Base-by-base conservation (phyloP, 257 asterid species). In the Catharanthus roseus region DNA sequence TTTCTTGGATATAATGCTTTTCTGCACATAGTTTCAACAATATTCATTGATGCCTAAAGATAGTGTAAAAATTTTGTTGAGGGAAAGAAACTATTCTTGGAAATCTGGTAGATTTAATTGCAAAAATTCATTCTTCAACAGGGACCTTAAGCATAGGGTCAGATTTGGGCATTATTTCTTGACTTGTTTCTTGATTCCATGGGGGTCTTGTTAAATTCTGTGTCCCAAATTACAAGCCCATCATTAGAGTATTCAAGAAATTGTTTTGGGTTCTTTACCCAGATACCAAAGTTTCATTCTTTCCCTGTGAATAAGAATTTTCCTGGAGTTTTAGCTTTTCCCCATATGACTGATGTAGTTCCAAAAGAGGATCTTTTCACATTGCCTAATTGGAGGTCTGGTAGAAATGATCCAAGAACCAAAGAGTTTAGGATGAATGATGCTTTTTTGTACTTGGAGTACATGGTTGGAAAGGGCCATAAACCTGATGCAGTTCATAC, bases 331-430 rank as follows among this genome's bases (percentile, higher is more conserved):
- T 62, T 75, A 34, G 86, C 89, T 70, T 79, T 88, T 44, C 49
- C 84, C 76, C 88, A 85, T 23, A 61, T 77, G 54, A 70, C 86
- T 70, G n/a, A n/a, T n/a, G 41, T 77, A 4, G 24, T 86, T 54
- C 81, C 83, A 0, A 77, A 80, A 67, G 92, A 83, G 62, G 41
- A 68, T 71, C 75, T 79, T 58, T 89, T 93, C 70, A 82, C 84
- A 41, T 79, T 93, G 34, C 97, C 96, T n/a, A 87, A 84, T 57
- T 86, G 97, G 98, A 85, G 90, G 77, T 80, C 87, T 3, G 95
- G 91, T 44, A 80, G 79, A 45, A 76, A 58, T 55, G 98, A 90
- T 77, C 88, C 77, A 0, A 85, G 83, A 82, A 83, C 83, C 51
- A 73, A 82, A 55, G 96, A 93, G 55, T 74, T 78, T 58, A 86